phyloP scores from a whole-genome alignment of 2,329 filamentous ascomycete species.

The Cladorrhinum sp. region DNA sequence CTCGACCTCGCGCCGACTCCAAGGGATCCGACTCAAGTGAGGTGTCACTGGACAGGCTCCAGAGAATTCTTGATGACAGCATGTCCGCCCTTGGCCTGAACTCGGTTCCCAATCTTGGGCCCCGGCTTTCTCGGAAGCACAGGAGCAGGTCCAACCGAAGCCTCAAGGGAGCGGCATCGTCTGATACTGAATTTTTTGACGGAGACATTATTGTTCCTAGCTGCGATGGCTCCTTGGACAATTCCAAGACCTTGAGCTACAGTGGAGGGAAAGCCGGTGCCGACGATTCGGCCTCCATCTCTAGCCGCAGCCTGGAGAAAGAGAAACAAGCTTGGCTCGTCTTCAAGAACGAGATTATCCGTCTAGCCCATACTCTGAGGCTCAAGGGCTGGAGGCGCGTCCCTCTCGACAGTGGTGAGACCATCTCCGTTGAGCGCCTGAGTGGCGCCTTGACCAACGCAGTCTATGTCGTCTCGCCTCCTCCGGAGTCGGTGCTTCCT shows the following conservation, averaged over 20 bases:
- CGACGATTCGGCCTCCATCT: constrained; percentile 41
- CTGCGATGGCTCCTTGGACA: constrained; percentile 83
- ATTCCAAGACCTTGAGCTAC: constrained; percentile 83
- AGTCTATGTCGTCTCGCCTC: constrained; percentile 89
- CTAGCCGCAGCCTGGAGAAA: constrained; percentile 53
- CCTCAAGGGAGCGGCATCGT: constrained; percentile 55
- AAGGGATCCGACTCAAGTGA: constrained; percentile 65
- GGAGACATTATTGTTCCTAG: constrained; percentile 78
- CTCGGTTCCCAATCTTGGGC: constrained; percentile 42
- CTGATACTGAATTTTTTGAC: constrained; percentile 82
- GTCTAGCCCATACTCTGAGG: constrained; percentile 80
- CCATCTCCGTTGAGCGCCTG: constrained; percentile 68
- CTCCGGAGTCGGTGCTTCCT: constrained; percentile 55
- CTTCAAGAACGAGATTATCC: constrained; percentile 91
- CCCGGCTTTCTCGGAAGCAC: constrained; percentile 43
- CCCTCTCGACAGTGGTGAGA: constrained; percentile 65
- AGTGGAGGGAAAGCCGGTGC: constrained; percentile 49
- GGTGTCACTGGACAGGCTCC: constrained; percentile 74
- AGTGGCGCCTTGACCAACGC: constrained; percentile 95
- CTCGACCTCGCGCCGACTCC: constrained; percentile 46
- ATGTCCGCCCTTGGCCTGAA: constrained; percentile 53
- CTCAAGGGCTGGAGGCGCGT: constrained; percentile 91
- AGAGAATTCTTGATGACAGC: constrained; percentile 72
- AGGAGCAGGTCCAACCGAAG: constrained; percentile 40
- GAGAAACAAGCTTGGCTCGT: constrained; percentile 74